Evolutionary conservation across 106 monocot genomes (phyloP), one percentile per base, ranked within the genome.

Genomic region (Acorus calamus): DNA sequence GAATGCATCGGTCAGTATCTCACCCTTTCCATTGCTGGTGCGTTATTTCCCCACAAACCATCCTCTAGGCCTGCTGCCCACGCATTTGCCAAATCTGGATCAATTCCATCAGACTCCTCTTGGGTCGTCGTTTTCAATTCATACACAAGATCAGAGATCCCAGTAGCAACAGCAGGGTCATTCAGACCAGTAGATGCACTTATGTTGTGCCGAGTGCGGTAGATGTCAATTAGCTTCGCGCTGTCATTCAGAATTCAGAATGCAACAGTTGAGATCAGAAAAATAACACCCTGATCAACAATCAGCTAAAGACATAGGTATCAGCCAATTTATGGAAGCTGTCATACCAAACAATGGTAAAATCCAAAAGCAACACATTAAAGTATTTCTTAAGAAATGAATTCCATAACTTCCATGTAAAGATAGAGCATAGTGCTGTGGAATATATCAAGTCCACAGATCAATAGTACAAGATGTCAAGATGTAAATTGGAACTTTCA

Each of bases 121-220:
- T 48, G 71, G 48, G 66, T 28, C 28, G 28, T 50, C 58, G 75
- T 69, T 66, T 80, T 80, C 59, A 78, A 76, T 82, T 96, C 91
- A 66, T 91, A 91, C 47, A 91, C 70, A 72, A 96, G 87, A 48
- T 96, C 91, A 66, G 96, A 84, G 80, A 91, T 96, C 44, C 96
- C 96, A 53, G 85, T 91, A 73, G 96, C 86, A 71, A 96, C 96
- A 71, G 96, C 96, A 53, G 91, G 91, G 79, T 96, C 96, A 70
- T 76, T 87, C 57, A 96, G 74, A 53, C 87, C 87, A 56, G 71
- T 53, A 14, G 96, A 96, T 74, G 82, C 76, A 69, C 82, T 96
- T 49, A 96, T 96, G 60, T 91, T 91, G 58, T 96, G 96, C 7
- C 85, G 84, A 62, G 84, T 91, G 41, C 96, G 84, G 69, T 96